phyloP scores from a whole-genome alignment of 106 monocot genomes.

The Dioscorea dumetorum region DNA sequence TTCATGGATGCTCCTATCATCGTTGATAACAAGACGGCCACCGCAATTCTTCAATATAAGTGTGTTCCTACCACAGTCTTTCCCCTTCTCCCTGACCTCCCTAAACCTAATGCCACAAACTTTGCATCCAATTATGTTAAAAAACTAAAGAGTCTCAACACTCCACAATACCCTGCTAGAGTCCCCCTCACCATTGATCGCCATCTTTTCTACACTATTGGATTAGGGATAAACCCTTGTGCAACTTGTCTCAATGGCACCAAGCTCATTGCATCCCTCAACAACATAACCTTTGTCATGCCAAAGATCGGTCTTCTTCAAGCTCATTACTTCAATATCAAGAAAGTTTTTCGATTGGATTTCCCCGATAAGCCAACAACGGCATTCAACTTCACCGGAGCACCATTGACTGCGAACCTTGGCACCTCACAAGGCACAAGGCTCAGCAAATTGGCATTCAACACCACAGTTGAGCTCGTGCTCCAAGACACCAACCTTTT shows the following conservation, averaged over 20 bases:
- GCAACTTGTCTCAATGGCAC: constrained; percentile 28
- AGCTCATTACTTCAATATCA: constrained; percentile 32
- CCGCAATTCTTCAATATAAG: constrained; percentile 36
- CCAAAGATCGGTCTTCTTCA: constrained; percentile 27
- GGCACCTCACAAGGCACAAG: constrained; percentile 32
- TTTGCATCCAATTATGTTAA: constrained; percentile 16
- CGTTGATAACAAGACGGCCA: constrained; percentile 42
- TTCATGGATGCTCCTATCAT: constrained; percentile 29
- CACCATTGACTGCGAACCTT: constrained; percentile 34
- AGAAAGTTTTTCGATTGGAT: constrained; percentile 29
- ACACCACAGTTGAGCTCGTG: constrained; percentile 35
- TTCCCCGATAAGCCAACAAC: constrained; percentile 32
- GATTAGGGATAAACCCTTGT: constrained; percentile 27
- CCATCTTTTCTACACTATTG: constrained; percentile 33
- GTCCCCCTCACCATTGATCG: constrained; percentile 36
- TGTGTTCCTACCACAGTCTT: constrained; percentile 24
- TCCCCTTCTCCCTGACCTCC: constrained; percentile 23
- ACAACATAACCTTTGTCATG: constrained; percentile 44
- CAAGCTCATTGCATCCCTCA: constrained; percentile 30
- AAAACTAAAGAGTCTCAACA: constrained; percentile 28
- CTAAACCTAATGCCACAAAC: constrained; percentile 10
- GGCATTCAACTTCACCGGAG: constrained; percentile 38
- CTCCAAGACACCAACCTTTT: constrained; percentile 43
- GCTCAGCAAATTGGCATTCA: constrained; percentile 29
- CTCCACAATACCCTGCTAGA: constrained; percentile 16